A percentile compares a stretch with the other conserved stretches of the same genome.
These are phyloP conservation scores for Mycena epipterygia DNA, from an alignment of 768 basidiomycete species.

Conservation along the genomic window DNA sequence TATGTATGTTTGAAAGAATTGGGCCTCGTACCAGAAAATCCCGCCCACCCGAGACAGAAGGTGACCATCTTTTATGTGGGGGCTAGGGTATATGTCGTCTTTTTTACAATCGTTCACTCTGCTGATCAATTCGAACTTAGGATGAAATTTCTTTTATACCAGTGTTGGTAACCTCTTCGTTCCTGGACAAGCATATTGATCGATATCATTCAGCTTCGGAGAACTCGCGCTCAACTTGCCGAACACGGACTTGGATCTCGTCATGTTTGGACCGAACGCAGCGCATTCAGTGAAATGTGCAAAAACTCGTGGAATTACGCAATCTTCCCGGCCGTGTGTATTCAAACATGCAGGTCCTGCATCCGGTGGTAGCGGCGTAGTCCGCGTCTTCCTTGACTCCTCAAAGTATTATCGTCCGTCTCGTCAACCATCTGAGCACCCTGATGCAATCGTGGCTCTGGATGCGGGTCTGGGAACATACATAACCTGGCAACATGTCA, in stretches of 20 bases:
- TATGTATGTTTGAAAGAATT: constrained; percentile 54
- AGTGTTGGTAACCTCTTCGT: constrained; percentile 45
- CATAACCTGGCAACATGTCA: constrained; percentile 51
- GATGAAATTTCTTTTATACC: constrained; percentile 56
- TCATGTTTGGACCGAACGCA: constrained; percentile 53
- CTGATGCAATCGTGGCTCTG: constrained; percentile 58
- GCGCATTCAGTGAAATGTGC: constrained; percentile 45
- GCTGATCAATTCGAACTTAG: constrained; percentile 46
- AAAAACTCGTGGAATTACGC: constrained; percentile 42
- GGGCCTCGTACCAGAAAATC: constrained; percentile 40
- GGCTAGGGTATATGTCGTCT: constrained; percentile 25
- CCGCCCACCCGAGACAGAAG: constrained; percentile 14
- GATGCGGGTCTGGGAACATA: constrained; percentile 57
- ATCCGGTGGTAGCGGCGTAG: constrained; percentile 52
- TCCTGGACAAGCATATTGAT: background rate
- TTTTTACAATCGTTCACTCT: constrained; percentile 40
- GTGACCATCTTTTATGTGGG: constrained; percentile 25
- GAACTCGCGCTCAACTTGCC: constrained; percentile 61
- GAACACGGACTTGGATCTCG: constrained; percentile 58
- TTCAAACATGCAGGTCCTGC: constrained; percentile 53
- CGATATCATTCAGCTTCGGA: constrained; percentile 51
- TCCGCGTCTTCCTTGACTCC: constrained; percentile 51
- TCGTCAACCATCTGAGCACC: constrained; percentile 32
- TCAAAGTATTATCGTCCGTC: constrained; percentile 23
- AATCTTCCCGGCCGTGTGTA: constrained; percentile 45